phyloP scores from a whole-genome alignment of 1,139 yeast species.

The Candida sp. region DNA sequence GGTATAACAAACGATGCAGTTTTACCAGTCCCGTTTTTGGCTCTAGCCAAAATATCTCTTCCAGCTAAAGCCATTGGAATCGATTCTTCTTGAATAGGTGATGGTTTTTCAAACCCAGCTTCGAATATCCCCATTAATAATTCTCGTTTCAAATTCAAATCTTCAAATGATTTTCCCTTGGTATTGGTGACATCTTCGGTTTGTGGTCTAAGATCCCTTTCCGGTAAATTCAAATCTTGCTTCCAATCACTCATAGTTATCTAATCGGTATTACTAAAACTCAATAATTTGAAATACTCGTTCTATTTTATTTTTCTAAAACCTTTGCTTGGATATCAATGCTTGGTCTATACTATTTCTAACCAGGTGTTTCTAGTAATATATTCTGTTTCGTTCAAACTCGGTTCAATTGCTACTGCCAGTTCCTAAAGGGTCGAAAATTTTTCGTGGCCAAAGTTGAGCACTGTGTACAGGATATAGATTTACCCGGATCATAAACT shows the following conservation, averaged over 20 bases:
- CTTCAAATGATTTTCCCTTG: constrained; percentile 90
- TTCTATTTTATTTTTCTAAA: too few relatives aligned
- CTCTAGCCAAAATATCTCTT: constrained; percentile 97
- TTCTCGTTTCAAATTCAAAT: constrained; percentile 87
- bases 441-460: background rate
- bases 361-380: background rate
- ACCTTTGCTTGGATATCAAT: too few relatives aligned
- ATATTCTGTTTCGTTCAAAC: constrained; percentile 2
- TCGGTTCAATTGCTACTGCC: too few relatives aligned
- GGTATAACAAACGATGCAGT: constrained; percentile 97
- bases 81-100: constrained; percentile 97
- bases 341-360: too few relatives aligned
- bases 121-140: constrained; percentile 97
- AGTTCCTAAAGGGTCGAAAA: background rate
- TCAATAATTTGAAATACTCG: too few relatives aligned
- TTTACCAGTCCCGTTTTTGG: constrained; percentile 98
- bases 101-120: constrained; percentile 98
- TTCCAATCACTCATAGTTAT: constrained; percentile 59
- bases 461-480: too few relatives aligned
- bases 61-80: constrained; percentile 96
- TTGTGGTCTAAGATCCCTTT: constrained; percentile 86
- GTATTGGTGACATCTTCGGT: constrained; percentile 95
- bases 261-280: background rate
- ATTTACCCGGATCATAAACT: too few relatives aligned
- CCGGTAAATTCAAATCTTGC: constrained; percentile 67